Percentiles rank a stretch among this genome's conserved stretches.
Evolutionary conservation across 2,329 filamentous ascomycete genomes (phyloP).

Genomic region (Hymenoscyphus repandus): DNA sequence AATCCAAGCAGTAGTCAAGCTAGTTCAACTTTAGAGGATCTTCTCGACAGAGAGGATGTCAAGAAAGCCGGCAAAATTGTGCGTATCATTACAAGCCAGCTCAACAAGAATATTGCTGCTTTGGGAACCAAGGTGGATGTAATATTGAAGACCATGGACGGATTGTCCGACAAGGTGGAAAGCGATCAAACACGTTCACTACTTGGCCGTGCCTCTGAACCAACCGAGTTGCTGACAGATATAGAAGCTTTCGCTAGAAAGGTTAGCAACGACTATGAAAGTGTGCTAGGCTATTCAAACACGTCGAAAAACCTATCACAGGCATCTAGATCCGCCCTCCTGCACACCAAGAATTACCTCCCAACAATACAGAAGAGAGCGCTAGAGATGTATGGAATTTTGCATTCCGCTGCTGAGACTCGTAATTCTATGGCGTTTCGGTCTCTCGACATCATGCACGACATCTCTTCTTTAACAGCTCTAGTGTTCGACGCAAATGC

Average conservation of each 20-base stretch:
- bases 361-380: slow-evolving; percentile 52
- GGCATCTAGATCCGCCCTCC: slow-evolving; percentile 58
- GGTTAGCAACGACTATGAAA: slow-evolving; percentile 79
- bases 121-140: slow-evolving; percentile 55
- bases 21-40: slow-evolving; percentile 62
- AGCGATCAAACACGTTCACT: slow-evolving; percentile 50
- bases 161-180: slow-evolving; percentile 58
- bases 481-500: slow-evolving; percentile 66
- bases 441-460: slow-evolving; percentile 71
- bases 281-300: slow-evolving; percentile 63
- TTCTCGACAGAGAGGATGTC: slow-evolving; percentile 70
- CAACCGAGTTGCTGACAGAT: slow-evolving; percentile 69
- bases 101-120: slow-evolving; percentile 53
- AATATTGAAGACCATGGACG: slow-evolving; percentile 57
- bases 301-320: slow-evolving; percentile 60
- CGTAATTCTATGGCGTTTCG: slow-evolving; percentile 64
- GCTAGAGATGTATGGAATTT: slow-evolving; percentile 56
- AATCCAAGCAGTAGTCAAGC: slow-evolving; percentile 38
- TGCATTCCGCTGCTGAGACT: slow-evolving; percentile 54
- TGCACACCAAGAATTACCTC: slow-evolving; percentile 57
- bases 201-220: slow-evolving; percentile 55
- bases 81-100: slow-evolving; percentile 51
- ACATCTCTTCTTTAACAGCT: slow-evolving; percentile 74
- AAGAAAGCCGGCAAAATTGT: slow-evolving; percentile 66
- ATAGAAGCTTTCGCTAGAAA: slow-evolving; percentile 83